Evolutionary conservation across 306 rosid genomes (phyloP), one percentile per base, ranked within the genome.

Genomic region (Vigna hirtella): DNA sequence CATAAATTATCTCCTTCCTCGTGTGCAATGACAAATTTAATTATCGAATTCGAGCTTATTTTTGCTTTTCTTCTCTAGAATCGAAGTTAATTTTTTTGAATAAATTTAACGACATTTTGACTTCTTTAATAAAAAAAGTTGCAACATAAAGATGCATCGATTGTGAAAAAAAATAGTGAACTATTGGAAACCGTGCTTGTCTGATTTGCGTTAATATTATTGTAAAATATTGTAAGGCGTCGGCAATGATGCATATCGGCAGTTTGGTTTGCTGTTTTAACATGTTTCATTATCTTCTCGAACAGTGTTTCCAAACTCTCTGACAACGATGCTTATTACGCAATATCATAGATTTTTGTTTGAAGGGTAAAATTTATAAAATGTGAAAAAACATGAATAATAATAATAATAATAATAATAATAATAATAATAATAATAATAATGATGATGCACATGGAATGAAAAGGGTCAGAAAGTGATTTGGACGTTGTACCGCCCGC

Each of bases 381-480:
- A 66, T 40, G 32, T 28, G 42, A 15, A 32, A 16, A 67, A 17
- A 77, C 3, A 56, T 32, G 57, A 82, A 70, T 48, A 0, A 36
- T 2, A 42, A 42, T 42, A 42, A 42, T 45, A 20, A 18, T 16
- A 18, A 20, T 65, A 34, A 34, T 34, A 34, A 34, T 34, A 34
- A 34, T 4, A 32, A 32, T 32, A 32, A 45, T 7, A 9, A 36
- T 8, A 42, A 42, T 40, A 40, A 40, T 45, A 20, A 40, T 16
- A 11, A 42, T 65, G 53, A 40, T 16, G 11, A 42, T 65, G 53
- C 22, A 73, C 58, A 28, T 56, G 43, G 68, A 81, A 75, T 68
- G 77, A 67, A 81, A 75, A 49, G 49, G 18, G 61, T 76, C 52
- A 72, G 50, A 76, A 71, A 77, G 79, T 83, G 86, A 83, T 77